These are phyloP conservation scores for Sporothrix pallida DNA, from an alignment of 2,329 filamentous ascomycete species.

Conservation along the genomic window DNA sequence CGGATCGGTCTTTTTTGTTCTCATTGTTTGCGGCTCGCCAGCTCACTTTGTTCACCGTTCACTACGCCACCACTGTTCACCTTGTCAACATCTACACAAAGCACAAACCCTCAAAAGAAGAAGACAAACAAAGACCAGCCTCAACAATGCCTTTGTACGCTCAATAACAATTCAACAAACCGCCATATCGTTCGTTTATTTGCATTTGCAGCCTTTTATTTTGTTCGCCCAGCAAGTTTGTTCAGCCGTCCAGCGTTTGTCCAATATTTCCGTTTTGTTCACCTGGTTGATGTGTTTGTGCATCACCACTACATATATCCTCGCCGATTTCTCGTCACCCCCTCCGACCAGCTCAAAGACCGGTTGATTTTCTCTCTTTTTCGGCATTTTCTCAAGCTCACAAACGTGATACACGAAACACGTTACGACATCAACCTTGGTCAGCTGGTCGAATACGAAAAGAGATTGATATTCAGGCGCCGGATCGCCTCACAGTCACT, in stretches of 20 bases:
- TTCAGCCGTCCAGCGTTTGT: neutral
- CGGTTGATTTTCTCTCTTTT: neutral
- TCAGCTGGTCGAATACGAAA: neutral
- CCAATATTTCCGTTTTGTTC: slow-evolving; percentile 9
- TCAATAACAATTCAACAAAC: neutral
- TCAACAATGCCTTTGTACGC: neutral
- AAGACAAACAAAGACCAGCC: neutral
- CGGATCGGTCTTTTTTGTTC: slow-evolving; percentile 2
- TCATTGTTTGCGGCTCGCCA: neutral
- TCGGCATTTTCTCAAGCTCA: neutral
- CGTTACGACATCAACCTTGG: neutral
- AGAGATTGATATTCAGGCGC: neutral
- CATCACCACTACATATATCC: slow-evolving; percentile 5
- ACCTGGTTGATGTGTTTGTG: slow-evolving; percentile 7
- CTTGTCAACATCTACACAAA: slow-evolving; percentile 19
- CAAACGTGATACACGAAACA: neutral
- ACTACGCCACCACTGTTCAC: neutral
- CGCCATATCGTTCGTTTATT: neutral
- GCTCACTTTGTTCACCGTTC: slow-evolving; percentile 17
- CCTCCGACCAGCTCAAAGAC: neutral
- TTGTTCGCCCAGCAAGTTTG: neutral
- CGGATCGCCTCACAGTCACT: neutral
- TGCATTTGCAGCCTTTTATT: neutral
- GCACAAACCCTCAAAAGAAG: neutral
- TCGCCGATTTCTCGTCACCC: neutral